A percentile compares a stretch with the other conserved stretches of the same genome.
These are phyloP conservation scores for Urochloa ruziziensis DNA, from an alignment of 176 grass and related monocot genomes.

Conservation along the genomic window DNA sequence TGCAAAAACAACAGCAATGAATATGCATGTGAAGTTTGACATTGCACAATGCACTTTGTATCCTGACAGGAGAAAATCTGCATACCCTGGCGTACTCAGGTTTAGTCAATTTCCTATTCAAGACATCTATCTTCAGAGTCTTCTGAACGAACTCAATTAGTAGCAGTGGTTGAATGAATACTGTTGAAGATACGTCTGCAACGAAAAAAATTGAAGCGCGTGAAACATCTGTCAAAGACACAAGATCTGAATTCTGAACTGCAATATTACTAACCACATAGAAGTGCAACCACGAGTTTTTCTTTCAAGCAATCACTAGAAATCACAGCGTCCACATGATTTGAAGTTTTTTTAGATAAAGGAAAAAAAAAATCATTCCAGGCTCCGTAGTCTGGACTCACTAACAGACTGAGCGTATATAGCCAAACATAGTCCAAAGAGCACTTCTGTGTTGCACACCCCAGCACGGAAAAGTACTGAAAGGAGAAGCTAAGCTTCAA, in stretches of 20 bases:
- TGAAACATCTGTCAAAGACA: background rate
- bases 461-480: no score
- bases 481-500: no score
- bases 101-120: background rate
- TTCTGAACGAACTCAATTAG: slow-evolving; percentile 39
- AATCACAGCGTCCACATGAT: background rate
- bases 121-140: slow-evolving; percentile 2
- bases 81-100: slow-evolving; percentile 38
- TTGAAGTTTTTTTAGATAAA: no score
- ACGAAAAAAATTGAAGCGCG: background rate
- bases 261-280: background rate
- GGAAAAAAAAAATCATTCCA: no score
- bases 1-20: slow-evolving; percentile 5
- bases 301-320: background rate
- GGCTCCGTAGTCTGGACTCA: no score
- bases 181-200: slow-evolving; percentile 56
- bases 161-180: slow-evolving; percentile 38
- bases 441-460: no score
- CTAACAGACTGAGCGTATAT: no score
- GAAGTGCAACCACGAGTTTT: no score
- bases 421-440: no score
- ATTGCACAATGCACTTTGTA: background rate
- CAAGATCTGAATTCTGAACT: background rate
- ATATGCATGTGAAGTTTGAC: background rate
- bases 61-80: background rate